A percentile compares a stretch with the other conserved stretches of the same genome.
Evolutionary conservation across 176 grass and related monocot genomes (phyloP).

Genomic region (Carex scoparia): DNA sequence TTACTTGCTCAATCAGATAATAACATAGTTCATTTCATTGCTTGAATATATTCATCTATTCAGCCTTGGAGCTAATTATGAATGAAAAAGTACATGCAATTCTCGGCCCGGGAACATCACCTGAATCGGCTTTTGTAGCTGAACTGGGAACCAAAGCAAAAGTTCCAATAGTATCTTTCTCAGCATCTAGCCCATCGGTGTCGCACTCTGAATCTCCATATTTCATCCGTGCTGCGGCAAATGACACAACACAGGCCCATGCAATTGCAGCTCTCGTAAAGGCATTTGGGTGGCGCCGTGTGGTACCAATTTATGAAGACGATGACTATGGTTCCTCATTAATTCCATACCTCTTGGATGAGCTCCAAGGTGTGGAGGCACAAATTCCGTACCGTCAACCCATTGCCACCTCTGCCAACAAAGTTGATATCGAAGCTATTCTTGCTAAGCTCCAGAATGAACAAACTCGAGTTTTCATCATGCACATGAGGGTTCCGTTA

Average conservation of each 20-base stretch:
- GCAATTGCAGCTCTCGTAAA: slow-evolving; percentile 38
- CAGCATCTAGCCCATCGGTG: slow-evolving; percentile 44
- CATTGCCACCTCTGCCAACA: slow-evolving; percentile 24
- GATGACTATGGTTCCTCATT: slow-evolving; percentile 50
- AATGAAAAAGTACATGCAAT: slow-evolving; percentile 35
- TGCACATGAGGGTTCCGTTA: slow-evolving; percentile 37
- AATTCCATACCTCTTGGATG: slow-evolving; percentile 46
- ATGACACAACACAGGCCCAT: slow-evolving; percentile 32
- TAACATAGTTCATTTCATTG: not conserved
- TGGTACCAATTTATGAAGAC: slow-evolving; percentile 42
- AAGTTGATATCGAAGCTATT: slow-evolving; percentile 15
- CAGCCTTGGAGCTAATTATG: slow-evolving; percentile 45
- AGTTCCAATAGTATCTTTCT: slow-evolving; percentile 51
- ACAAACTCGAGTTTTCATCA: slow-evolving; percentile 46
- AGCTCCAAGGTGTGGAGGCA: slow-evolving; percentile 31
- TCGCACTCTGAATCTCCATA: slow-evolving; percentile 21
- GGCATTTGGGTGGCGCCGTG: slow-evolving; percentile 43
- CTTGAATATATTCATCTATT: not conserved
- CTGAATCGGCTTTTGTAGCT: slow-evolving; percentile 37
- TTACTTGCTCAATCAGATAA: not conserved
- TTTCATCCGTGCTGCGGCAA: slow-evolving; percentile 44
- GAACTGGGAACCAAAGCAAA: slow-evolving; percentile 40
- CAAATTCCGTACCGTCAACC: slow-evolving; percentile 32
- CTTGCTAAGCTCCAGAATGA: slow-evolving; percentile 39
- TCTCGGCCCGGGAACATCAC: slow-evolving; percentile 45